A percentile compares a stretch with the other conserved stretches of the same genome.
These are phyloP conservation scores for Microcos paniculata DNA, from an alignment of 345 rosid genomes.

Conservation along the genomic window DNA sequence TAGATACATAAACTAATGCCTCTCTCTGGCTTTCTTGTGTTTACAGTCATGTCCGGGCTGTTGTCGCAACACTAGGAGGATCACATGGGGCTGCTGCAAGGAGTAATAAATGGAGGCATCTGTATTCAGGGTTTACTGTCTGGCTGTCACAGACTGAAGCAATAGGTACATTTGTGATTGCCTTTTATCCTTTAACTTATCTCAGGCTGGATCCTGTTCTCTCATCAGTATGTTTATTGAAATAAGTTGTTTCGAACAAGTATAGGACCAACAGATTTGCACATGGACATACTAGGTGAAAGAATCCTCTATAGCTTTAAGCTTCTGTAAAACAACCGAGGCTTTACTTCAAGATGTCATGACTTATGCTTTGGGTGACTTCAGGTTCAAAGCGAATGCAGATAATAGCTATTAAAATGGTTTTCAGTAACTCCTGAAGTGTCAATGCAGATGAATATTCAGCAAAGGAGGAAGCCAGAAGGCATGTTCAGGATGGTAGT, in stretches of 20 bases:
- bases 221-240: not conserved
- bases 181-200: slow-evolving; percentile 12
- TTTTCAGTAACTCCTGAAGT: not conserved
- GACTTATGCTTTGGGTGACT: not conserved
- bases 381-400: not conserved
- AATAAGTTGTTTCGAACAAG: not conserved
- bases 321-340: too few species aligned
- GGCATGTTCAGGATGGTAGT: slow-evolving; percentile 44
- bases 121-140: slow-evolving; percentile 79
- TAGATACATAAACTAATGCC: not conserved
- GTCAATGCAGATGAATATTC: slow-evolving; percentile 58
- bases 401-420: not conserved
- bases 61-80: slow-evolving; percentile 87
- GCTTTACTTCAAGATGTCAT: not conserved
- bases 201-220: not conserved
- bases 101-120: slow-evolving; percentile 70
- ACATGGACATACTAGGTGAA: not conserved
- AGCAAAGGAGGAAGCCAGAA: slow-evolving; percentile 75
- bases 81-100: slow-evolving; percentile 69
- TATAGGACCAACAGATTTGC: not conserved
- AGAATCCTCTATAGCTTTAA: not conserved
- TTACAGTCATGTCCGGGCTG: slow-evolving; percentile 82
- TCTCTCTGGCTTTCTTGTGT: slow-evolving; percentile 4
- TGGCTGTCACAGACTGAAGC: slow-evolving; percentile 90
- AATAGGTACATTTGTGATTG: slow-evolving; percentile 39